Percentiles rank a stretch among this genome's conserved stretches.
phyloP scores from a whole-genome alignment of 208 protist genomes.

The Trypanosoma cruzi region DNA sequence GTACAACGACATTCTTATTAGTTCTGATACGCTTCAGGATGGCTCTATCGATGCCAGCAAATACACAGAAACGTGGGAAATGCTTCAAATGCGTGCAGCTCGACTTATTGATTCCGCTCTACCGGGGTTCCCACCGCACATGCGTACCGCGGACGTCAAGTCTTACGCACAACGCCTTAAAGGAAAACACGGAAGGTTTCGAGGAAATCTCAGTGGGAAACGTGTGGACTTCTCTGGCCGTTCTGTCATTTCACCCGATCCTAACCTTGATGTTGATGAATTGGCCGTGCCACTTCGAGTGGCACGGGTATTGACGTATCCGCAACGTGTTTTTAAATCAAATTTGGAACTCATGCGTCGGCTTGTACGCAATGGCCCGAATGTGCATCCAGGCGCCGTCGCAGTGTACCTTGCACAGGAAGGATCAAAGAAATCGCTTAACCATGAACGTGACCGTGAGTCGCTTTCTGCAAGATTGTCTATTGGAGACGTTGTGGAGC shows the following conservation, averaged over 20 bases:
- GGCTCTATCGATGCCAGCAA: slow-evolving; percentile 70
- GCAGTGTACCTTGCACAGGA: slow-evolving; percentile 90
- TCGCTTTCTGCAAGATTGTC: slow-evolving; percentile 81
- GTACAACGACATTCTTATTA: slow-evolving; percentile 92
- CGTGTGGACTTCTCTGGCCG: slow-evolving; percentile 99
- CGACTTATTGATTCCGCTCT: slow-evolving; percentile 80
- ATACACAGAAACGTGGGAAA: slow-evolving; percentile 96
- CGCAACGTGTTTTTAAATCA: slow-evolving; percentile 94
- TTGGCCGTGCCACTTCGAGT: slow-evolving; percentile 97
- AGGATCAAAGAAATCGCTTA: slow-evolving; percentile 75
- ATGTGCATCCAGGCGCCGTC: slow-evolving; percentile 97
- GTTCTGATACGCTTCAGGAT: slow-evolving; percentile 80
- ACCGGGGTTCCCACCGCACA: slow-evolving; percentile 73
- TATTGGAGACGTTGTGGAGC: slow-evolving; percentile 98
- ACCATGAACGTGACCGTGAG: slow-evolving; percentile 69
- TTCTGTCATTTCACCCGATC: slow-evolving; percentile 99
- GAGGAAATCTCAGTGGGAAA: slow-evolving; percentile 99
- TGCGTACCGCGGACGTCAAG: slow-evolving; percentile 75
- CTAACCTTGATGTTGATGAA: slow-evolving; percentile 98
- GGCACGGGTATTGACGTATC: slow-evolving; percentile 98
- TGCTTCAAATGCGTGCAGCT: slow-evolving; percentile 95
- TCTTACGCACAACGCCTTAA: slow-evolving; percentile 98
- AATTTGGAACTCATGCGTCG: slow-evolving; percentile 95
- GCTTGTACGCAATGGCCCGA: slow-evolving; percentile 96
- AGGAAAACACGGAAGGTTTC: slow-evolving; percentile 99